Conservation (phyloP, 148 eudicot species). For the Rhododendron molle region DNA sequence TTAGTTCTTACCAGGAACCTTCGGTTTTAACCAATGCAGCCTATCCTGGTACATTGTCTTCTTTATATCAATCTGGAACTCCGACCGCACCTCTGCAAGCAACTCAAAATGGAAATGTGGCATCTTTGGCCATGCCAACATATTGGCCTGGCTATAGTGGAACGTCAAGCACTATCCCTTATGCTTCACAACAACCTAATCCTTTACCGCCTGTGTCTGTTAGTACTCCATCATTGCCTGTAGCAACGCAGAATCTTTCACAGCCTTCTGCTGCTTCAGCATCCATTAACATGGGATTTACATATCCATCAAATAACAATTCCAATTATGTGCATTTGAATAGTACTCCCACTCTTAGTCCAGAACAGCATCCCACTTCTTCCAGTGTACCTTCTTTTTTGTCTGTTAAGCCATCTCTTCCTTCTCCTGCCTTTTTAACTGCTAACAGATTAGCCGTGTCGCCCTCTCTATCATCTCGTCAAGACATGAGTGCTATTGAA, state of each 20-base stretch:
- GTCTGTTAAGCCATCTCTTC: constrained; percentile 15
- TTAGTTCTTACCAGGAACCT: constrained; percentile 16
- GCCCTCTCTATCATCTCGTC: constrained; percentile 8
- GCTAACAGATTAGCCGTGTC: constrained; percentile 15
- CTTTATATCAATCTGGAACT: constrained; percentile 20
- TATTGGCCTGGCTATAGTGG: constrained; percentile 25
- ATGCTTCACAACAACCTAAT: constrained; percentile 10
- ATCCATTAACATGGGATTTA: background rate
- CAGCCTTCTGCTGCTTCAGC: constrained; percentile 9
- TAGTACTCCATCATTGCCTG: constrained; percentile 1
- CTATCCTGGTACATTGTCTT: constrained; percentile 15
- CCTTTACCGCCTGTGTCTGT: constrained; percentile 1
- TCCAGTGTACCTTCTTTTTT: constrained; percentile 13
- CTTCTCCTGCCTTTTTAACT: constrained; percentile 13
- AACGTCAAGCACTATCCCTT: constrained; percentile 5
- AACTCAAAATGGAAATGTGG: constrained; percentile 8
- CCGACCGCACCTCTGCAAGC: constrained; percentile 8
- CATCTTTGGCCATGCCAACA: constrained; percentile 19
- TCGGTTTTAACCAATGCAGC: constrained; percentile 8
- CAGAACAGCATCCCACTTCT: constrained; percentile 13
- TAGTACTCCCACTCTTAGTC: constrained; percentile 9
- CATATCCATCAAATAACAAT: constrained; percentile 9
- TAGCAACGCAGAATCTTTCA: background rate
- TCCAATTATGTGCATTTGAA: constrained; percentile 10
- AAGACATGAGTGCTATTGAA: constrained; percentile 12